Evolutionary conservation across 768 basidiomycete genomes (phyloP).

Genomic region (Pleurotus giganteus): DNA sequence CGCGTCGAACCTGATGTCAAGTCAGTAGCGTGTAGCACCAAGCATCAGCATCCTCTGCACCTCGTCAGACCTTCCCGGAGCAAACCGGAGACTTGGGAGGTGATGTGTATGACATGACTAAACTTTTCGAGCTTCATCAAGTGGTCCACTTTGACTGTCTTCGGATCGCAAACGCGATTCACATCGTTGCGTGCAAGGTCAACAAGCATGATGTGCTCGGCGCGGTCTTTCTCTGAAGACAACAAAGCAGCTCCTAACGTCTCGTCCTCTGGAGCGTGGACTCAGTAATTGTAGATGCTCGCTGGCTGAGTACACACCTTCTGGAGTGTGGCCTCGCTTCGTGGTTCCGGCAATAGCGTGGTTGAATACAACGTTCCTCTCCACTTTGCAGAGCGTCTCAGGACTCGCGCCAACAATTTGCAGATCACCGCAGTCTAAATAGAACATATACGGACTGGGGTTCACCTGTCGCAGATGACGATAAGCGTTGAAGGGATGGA

Average conservation of each 20-base stretch:
- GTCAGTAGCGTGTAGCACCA: slow-evolving; percentile 4
- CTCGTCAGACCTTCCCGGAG: slow-evolving; percentile 82
- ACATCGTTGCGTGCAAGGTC: slow-evolving; percentile 98
- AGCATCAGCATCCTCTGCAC: slow-evolving; percentile 35
- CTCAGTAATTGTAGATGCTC: slow-evolving; percentile 11
- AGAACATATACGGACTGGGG: slow-evolving; percentile 99
- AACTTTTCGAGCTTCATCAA: slow-evolving; percentile 94
- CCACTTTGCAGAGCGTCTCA: slow-evolving; percentile 95
- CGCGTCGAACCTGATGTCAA: slow-evolving; percentile 78
- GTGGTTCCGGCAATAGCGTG: slow-evolving; percentile 98
- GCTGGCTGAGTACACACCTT: slow-evolving; percentile 54
- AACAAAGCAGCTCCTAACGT: slow-evolving; percentile 69
- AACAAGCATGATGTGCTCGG: slow-evolving; percentile 99
- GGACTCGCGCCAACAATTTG: slow-evolving; percentile 98
- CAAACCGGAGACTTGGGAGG: slow-evolving; percentile 89
- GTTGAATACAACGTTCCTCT: slow-evolving; percentile 88
- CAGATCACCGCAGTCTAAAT: slow-evolving; percentile 87
- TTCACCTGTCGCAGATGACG: slow-evolving; percentile 91
- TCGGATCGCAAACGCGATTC: slow-evolving; percentile 93
- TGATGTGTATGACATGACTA: slow-evolving; percentile 97
- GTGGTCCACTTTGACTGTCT: slow-evolving; percentile 94
- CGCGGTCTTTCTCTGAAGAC: slow-evolving; percentile 90
- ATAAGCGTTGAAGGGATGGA: slow-evolving; percentile 98
- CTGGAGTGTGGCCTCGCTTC: slow-evolving; percentile 77
- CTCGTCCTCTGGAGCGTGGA: slow-evolving; percentile 73